Evolutionary conservation across 2,329 filamentous ascomycete genomes (phyloP), one percentile per base, ranked within the genome.

Genomic region (Lecanicillium sp.): DNA sequence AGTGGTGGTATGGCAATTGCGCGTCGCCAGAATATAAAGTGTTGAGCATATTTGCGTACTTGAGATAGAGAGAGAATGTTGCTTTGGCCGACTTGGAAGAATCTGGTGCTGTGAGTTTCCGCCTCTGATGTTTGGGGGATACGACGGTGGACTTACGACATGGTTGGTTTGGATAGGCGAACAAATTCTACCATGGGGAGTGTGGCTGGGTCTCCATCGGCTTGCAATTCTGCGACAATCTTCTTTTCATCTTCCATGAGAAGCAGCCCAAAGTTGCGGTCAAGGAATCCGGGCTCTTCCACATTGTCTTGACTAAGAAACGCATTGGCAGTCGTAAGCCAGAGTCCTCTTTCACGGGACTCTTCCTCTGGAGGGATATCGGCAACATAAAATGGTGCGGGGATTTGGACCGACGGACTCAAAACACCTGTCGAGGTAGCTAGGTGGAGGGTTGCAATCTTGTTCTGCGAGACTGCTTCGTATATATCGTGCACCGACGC

Each of bases 11-110:
- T 90, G 13, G 90, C 83, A 43, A 94, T 85, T 33, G 90, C 92
- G 41, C 89, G 83, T 17, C 92, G 81, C 89, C 90, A 96, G 63
- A 94, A 94, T 44, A 96, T 88, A 45, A 98, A 82, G 63, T 96
- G 92, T 42, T 86, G 84, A 9, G 89, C 88, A 45, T 94, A 85
- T 49, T 86, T 82, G 46, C 90, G 83, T 45, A 96, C 83, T 49
- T 94, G 85, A 22, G 78, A 72, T 2, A 92, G 71, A 4, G 83
- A 80, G 37, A 96, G 81, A 15, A 80, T 75, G 37, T 83, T 78
- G 47, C 73, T 76, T 48, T 80, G 75, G 13, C 81, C 78, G 38
- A 87, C 76, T 56, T 89, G 85, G 40, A 78, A 65, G 55, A 83
- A 80, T 25, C 22, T 25, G 11, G 22, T n/a, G 33, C 67, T 70